Percentiles rank a stretch among this genome's conserved stretches.
Conservation (phyloP, 1,139 yeast genomes). For the Sugiyamaella novakii region DNA sequence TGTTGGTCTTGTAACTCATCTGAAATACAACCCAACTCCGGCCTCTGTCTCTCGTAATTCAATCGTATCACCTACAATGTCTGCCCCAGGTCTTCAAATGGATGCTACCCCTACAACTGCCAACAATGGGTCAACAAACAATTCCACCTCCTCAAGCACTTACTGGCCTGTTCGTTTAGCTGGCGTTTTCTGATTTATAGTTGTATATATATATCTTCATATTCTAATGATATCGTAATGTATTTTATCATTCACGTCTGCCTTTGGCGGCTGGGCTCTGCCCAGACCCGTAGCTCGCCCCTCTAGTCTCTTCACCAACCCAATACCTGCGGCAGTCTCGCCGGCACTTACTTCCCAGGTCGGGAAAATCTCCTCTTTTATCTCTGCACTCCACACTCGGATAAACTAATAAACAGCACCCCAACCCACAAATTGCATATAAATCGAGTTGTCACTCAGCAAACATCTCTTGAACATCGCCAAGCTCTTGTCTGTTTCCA, state of each 20-base stretch:
- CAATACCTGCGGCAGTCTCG: too few species aligned
- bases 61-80: conserved; percentile 2
- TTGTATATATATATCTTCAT: conserved; percentile 4
- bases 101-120: not conserved
- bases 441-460: too few species aligned
- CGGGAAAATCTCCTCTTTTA: too few species aligned
- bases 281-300: not conserved
- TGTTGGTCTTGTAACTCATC: conserved; percentile 42
- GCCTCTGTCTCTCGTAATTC: not conserved
- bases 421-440: not conserved
- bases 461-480: too few species aligned
- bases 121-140: not conserved
- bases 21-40: conserved; percentile 26
- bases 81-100: not conserved
- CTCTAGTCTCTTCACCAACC: too few species aligned
- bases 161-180: conserved; percentile 26
- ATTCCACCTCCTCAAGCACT: not conserved
- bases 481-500: too few species aligned
- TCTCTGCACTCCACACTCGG: not conserved
- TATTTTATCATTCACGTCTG: not conserved
- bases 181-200: conserved; percentile 17
- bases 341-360: too few species aligned
- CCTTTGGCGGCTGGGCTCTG: not conserved
- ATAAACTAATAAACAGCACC: not conserved
- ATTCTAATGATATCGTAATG: conserved; percentile 15